phyloP scores from a whole-genome alignment of 306 rosid species.

The Heteromeles arbutifolia region DNA sequence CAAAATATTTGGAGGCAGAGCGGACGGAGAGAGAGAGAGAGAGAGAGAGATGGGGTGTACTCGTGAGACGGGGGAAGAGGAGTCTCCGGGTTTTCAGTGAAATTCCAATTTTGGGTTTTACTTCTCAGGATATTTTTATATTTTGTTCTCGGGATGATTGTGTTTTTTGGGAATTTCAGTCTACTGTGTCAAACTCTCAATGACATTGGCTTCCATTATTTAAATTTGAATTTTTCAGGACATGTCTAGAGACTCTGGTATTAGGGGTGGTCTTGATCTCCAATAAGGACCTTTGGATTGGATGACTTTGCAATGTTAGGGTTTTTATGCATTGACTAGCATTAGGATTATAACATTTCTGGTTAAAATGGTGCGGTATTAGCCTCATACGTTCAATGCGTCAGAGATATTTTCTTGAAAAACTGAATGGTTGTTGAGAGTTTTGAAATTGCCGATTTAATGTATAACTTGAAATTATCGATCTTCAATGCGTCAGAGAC shows the following conservation, averaged over 20 bases:
- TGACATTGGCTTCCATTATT: not conserved
- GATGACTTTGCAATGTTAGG: not conserved
- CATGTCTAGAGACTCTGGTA: not conserved
- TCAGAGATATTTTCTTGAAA: no score
- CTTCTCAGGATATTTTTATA: not conserved
- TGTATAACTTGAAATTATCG: no score
- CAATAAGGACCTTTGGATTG: not conserved
- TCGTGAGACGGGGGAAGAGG: not conserved
- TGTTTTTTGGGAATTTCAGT: no score
- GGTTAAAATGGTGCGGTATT: no score
- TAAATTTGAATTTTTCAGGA: not conserved
- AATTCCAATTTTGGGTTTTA: constrained; percentile 8
- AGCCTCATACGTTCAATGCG: accelerated
- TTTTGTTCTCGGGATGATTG: not conserved
- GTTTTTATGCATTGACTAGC: not conserved
- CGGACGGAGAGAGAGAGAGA: not conserved
- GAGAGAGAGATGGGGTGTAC: not conserved
- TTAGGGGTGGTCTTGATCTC: not conserved
- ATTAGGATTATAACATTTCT: not conserved
- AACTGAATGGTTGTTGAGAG: no score
- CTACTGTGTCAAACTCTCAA: not conserved
- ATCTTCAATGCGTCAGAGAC: no score
- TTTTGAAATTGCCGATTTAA: no score
- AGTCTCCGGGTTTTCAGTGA: constrained; percentile 1
- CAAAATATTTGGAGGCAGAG: no score